Conservation (phyloP, 257 asterid species). For the Ocimum tenuiflorum region DNA sequence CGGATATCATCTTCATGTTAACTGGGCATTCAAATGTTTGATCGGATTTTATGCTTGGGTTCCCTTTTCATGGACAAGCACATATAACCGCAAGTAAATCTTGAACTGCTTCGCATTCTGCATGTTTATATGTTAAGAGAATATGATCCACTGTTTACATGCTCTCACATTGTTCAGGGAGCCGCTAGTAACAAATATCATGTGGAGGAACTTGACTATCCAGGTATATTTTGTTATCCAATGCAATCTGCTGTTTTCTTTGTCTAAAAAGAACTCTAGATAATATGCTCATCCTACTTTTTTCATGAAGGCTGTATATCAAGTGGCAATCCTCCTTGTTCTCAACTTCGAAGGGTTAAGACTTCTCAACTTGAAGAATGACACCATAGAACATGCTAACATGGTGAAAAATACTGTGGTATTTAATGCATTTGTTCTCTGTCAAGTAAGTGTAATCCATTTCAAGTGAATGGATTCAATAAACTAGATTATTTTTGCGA, state of each 20-base stretch:
- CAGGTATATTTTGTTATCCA: conserved; percentile 42
- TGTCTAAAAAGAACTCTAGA: conserved; percentile 4
- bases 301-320: conserved; percentile 61
- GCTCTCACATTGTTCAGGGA: conserved; percentile 45
- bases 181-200: conserved; percentile 84
- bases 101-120: background rate
- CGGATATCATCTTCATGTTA: background rate
- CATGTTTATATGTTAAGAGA: background rate
- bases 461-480: background rate
- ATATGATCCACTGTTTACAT: background rate
- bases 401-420: conserved; percentile 71
- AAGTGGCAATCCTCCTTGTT: conserved; percentile 63
- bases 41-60: background rate
- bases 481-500: background rate
- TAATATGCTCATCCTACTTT: background rate
- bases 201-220: conserved; percentile 91
- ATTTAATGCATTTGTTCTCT: conserved; percentile 77
- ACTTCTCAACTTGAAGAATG: conserved; percentile 49
- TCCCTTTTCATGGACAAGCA: background rate
- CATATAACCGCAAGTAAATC: background rate
- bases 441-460: conserved; percentile 64
- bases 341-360: conserved; percentile 58
- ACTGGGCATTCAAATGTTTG: background rate
- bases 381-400: conserved; percentile 41
- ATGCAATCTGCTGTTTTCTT: background rate